phyloP scores from a whole-genome alignment of 179 eudicot species.

The Amaranthus tricolor region DNA sequence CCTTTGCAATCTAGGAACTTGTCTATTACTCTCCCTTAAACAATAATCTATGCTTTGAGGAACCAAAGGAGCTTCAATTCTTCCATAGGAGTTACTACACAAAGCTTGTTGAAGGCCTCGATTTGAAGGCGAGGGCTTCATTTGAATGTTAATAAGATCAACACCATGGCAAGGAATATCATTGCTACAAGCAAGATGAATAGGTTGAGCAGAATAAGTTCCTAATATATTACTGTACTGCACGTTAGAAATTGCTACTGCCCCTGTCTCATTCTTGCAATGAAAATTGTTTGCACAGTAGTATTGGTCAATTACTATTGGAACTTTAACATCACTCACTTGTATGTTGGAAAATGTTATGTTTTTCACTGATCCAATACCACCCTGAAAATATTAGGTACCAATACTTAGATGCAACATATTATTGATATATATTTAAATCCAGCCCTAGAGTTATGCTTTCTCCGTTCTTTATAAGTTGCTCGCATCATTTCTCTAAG shows the following conservation, averaged over 20 bases:
- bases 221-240: slow-evolving; percentile 49
- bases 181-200: slow-evolving; percentile 72
- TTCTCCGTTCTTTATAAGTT: too few relatives aligned
- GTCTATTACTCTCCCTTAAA: slow-evolving; percentile 18
- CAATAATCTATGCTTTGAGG: slow-evolving; percentile 35
- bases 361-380: slow-evolving; percentile 62
- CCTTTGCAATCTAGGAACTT: slow-evolving; percentile 12
- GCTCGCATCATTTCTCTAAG: too few relatives aligned
- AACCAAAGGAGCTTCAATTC: slow-evolving; percentile 27
- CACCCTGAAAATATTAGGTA: slow-evolving; percentile 45
- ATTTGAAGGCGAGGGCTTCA: slow-evolving; percentile 23
- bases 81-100: slow-evolving; percentile 34
- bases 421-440: too few relatives aligned
- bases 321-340: slow-evolving; percentile 60
- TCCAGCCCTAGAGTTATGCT: too few relatives aligned
- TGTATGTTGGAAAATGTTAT: slow-evolving; percentile 59
- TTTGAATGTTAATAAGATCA: slow-evolving; percentile 44
- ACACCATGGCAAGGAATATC: slow-evolving; percentile 55
- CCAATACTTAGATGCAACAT: neutral
- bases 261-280: slow-evolving; percentile 70
- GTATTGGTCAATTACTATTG: slow-evolving; percentile 64
- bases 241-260: slow-evolving; percentile 56
- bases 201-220: slow-evolving; percentile 53
- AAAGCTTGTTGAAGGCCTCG: slow-evolving; percentile 28
- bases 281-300: slow-evolving; percentile 53